Conservation (phyloP, 768 basidiomycete genomes). For the Clitopilus hobsonii region DNA sequence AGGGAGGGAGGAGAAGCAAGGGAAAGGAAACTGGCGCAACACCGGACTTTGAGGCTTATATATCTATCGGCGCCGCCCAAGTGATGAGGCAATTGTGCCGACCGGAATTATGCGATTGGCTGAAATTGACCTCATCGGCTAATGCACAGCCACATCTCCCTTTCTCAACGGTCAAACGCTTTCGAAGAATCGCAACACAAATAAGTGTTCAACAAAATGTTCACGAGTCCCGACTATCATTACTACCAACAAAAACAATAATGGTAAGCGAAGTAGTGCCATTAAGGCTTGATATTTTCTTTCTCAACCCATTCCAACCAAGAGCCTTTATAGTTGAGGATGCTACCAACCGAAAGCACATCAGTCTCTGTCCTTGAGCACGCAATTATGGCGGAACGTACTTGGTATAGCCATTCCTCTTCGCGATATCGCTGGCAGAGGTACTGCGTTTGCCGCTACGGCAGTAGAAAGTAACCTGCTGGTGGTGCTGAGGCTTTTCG, state of each 20-base stretch:
- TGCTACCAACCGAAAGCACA: slow-evolving; percentile 27
- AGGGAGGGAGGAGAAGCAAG: slow-evolving; percentile 6
- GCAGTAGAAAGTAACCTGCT: slow-evolving; percentile 88
- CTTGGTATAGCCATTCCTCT: slow-evolving; percentile 79
- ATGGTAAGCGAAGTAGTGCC: too few species aligned
- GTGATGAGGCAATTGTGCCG: slow-evolving; percentile 43
- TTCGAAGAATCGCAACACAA: too few species aligned
- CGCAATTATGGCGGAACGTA: slow-evolving; percentile 28
- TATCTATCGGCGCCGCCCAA: slow-evolving; percentile 15
- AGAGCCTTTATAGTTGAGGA: slow-evolving; percentile 79
- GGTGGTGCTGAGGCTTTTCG: slow-evolving; percentile 61
- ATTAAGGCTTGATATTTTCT: slow-evolving; percentile 29
- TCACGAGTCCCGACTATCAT: too few species aligned
- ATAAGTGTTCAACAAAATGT: too few species aligned
- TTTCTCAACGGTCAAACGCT: not conserved
- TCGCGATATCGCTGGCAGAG: slow-evolving; percentile 78
- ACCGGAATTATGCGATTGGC: slow-evolving; percentile 44
- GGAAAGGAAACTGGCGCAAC: not conserved
- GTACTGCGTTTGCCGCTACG: slow-evolving; percentile 82
- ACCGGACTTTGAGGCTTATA: slow-evolving; percentile 16
- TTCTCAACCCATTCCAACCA: slow-evolving; percentile 83
- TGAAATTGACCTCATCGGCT: slow-evolving; percentile 9
- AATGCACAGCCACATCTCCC: not conserved
- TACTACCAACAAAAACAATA: too few species aligned
- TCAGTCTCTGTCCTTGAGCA: not conserved